phyloP scores from a whole-genome alignment of 495 filamentous ascomycete genomes.

The Xylaria nigripes region DNA sequence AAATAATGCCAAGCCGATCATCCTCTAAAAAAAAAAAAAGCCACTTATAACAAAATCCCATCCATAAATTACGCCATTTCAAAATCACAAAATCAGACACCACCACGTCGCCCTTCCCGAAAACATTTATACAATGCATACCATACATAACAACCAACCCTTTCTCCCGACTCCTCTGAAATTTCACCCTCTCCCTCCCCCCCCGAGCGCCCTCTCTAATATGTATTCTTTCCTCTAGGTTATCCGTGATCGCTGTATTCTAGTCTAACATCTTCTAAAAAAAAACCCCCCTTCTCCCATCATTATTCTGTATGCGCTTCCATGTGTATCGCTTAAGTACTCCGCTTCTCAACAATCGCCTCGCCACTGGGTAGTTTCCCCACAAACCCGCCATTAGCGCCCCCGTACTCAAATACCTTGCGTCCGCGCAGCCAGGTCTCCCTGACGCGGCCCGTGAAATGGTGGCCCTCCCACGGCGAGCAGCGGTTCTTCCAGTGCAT shows the following conservation, averaged over 20 bases:
- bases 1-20: too few species aligned
- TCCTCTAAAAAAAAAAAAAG: too few species aligned
- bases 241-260: too few species aligned
- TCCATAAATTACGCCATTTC: neutral
- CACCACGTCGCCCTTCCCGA: too few species aligned
- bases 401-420: conserved; percentile 56
- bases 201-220: too few species aligned
- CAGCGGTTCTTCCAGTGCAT: conserved; percentile 97
- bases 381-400: conserved; percentile 33
- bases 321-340: neutral
- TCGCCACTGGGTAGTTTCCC: conserved; percentile 30
- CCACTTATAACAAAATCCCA: neutral
- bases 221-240: too few species aligned
- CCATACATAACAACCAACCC: neutral
- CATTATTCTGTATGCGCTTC: neutral
- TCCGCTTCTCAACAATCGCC: conserved; percentile 38
- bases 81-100: too few species aligned
- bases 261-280: neutral
- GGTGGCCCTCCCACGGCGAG: conserved; percentile 82
- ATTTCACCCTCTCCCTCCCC: neutral
- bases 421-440: conserved; percentile 86
- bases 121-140: too few species aligned
- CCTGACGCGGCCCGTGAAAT: conserved; percentile 67
- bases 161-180: neutral
- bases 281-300: too few species aligned